Conservation (phyloP, 1,284 basidiomycete species). For the Naganishia sp. region DNA sequence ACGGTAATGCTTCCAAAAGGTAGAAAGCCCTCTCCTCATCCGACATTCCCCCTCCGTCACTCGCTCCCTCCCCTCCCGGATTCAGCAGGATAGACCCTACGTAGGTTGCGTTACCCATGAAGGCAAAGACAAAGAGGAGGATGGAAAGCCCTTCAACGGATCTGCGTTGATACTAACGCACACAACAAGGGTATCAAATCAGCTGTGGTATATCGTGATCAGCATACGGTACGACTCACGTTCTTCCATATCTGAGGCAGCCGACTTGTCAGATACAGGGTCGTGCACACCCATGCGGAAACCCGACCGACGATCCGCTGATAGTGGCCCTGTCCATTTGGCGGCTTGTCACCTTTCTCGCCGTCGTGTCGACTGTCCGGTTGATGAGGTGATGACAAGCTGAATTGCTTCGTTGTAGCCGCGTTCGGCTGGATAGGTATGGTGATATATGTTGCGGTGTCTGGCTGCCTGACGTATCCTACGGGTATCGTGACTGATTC, state of each 20-base stretch:
- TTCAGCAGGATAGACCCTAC: constrained; percentile 72
- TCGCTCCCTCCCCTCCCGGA: constrained; percentile 40
- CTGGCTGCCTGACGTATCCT: neutral
- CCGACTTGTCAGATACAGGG: constrained; percentile 83
- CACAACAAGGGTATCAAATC: neutral
- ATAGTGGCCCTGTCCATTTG: constrained; percentile 37
- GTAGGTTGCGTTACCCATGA: constrained; percentile 86
- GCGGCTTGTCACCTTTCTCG: constrained; percentile 14
- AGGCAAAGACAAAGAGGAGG: constrained; percentile 85
- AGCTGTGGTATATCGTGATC: neutral
- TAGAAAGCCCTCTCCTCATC: constrained; percentile 43
- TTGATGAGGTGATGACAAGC: neutral
- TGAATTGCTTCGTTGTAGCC: too few species aligned
- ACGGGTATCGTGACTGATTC: neutral
- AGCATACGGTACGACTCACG: constrained; percentile 59
- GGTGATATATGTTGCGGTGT: neutral
- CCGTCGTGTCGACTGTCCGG: neutral
- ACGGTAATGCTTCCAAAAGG: constrained; percentile 51
- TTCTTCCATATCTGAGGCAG: constrained; percentile 97
- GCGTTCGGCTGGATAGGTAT: neutral
- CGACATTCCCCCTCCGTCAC: constrained; percentile 33
- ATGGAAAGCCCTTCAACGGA: constrained; percentile 94
- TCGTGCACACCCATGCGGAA: constrained; percentile 89
- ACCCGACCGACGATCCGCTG: constrained; percentile 74
- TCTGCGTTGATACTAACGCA: constrained; percentile 73